Evolutionary conservation across 2,329 filamentous ascomycete species (phyloP), one percentile per base, ranked within the genome.

Genomic region (Fusarium domesticum): DNA sequence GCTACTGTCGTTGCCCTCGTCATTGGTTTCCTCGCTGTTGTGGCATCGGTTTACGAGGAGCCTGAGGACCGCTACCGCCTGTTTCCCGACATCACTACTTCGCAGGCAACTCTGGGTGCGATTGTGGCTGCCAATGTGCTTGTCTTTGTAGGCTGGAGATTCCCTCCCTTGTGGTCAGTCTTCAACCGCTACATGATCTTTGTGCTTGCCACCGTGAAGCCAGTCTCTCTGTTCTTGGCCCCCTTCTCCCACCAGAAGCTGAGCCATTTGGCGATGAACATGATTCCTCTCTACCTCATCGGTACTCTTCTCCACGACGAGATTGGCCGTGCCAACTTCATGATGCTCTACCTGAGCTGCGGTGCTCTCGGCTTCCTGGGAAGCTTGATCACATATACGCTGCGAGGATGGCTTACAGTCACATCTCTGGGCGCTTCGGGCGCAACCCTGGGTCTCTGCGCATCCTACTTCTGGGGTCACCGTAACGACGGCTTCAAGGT

Each of bases 151-250:
- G 67, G 74, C 19, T 89, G 85, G 83, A 77, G 76, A 53, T 53
- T 81, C 10, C 84, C 85, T 36, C 79, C 80, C 1, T 57, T 82
- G 20, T 92, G 85, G 83, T 66, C 69, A 11, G 39, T 81, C 14
- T 67, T 89, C 54, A 91, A 89, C 67, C 78, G 73, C 50, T 85
- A 85, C 69, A 82, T 88, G 67, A 70, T 86, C 32, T 64, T 84
- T 28, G 70, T 83, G 7, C 75, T 84, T 6, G 84, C 80, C 6
- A 81, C 81, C 39, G 85, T 87, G 7, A 76, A 76, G 50, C 76
- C 85, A 4, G 45, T 80, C 16, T 76, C 78, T 50, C 64, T 87
- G 49, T 58, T 92, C 19, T 79, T 80, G 25, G 80, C 80, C 53
- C 70, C 80, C 38, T 87, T 90, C 69, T 86, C 83, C 16, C 88